Conservation (phyloP, 2,329 filamentous ascomycete species). For the Shiraia sp. region DNA sequence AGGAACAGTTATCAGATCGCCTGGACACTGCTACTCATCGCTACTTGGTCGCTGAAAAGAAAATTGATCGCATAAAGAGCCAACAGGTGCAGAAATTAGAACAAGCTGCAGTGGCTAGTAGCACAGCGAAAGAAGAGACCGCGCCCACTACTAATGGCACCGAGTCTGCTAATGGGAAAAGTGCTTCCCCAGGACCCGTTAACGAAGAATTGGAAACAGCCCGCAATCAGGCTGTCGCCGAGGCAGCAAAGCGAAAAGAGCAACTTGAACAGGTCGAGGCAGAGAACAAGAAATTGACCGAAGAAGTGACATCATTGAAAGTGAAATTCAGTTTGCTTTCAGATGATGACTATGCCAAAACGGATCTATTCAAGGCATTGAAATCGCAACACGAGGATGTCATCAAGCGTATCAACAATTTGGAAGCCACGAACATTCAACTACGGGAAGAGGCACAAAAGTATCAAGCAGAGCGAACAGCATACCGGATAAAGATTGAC, state of each 20-base stretch:
- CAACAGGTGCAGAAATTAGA: conserved; percentile 89
- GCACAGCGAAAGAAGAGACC: conserved; percentile 37
- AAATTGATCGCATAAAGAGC: conserved; percentile 86
- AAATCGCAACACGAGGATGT: conserved; percentile 90
- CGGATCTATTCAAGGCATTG: conserved; percentile 90
- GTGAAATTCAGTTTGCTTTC: conserved; percentile 70
- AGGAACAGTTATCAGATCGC: conserved; percentile 82
- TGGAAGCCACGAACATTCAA: conserved; percentile 86
- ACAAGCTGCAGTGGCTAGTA: conserved; percentile 66
- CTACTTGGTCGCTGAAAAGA: conserved; percentile 95
- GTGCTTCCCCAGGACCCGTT: conserved; percentile 58
- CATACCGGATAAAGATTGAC: conserved; percentile 80
- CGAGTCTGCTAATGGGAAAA: conserved; percentile 58
- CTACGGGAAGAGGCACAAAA: conserved; percentile 84
- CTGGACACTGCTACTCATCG: conserved; percentile 86
- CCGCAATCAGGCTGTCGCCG: conserved; percentile 76
- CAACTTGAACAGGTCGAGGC: conserved; percentile 79
- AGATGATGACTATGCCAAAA: conserved; percentile 92
- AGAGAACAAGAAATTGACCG: conserved; percentile 74
- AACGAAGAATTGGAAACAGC: conserved; percentile 72
- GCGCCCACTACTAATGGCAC: conserved; percentile 55
- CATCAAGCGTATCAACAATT: conserved; percentile 85
- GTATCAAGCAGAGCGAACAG: conserved; percentile 79
- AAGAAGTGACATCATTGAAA: conserved; percentile 77
- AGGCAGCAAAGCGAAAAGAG: conserved; percentile 81